phyloP scores from a whole-genome alignment of 345 rosid genomes.

The Erodium maritimum region DNA sequence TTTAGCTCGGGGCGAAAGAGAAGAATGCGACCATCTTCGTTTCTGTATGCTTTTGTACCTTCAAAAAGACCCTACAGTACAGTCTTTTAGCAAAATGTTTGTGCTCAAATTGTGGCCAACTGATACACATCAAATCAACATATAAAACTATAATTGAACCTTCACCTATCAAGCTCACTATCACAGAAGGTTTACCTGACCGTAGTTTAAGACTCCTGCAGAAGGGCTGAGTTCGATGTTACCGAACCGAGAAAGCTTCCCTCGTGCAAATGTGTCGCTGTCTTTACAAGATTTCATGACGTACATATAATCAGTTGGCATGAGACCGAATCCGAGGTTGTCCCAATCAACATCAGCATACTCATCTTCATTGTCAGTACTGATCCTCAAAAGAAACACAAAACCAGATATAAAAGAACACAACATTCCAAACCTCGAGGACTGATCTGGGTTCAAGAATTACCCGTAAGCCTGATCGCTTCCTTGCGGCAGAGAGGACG shows the following conservation, averaged over 20 bases:
- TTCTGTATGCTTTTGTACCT: constrained; percentile 51
- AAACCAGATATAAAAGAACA: background rate
- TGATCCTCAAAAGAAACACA: background rate
- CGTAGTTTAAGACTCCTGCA: constrained; percentile 47
- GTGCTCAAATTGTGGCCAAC: too few species aligned
- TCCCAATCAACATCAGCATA: constrained; percentile 22
- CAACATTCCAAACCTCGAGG: background rate
- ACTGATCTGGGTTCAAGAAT: background rate
- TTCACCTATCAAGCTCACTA: too few species aligned
- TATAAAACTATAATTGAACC: too few species aligned
- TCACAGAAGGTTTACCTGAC: constrained; percentile 24
- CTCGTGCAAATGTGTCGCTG: constrained; percentile 19
- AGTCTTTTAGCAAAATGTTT: background rate
- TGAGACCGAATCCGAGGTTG: constrained; percentile 18
- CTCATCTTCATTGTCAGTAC: constrained; percentile 2
- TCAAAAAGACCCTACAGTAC: constrained; percentile 34
- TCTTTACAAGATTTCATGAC: constrained; percentile 13
- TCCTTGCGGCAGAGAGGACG: background rate
- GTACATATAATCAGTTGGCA: constrained; percentile 27
- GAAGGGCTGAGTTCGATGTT: constrained; percentile 39
- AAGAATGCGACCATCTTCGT: constrained; percentile 31
- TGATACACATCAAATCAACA: too few species aligned
- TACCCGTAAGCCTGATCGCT: background rate
- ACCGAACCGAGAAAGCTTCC: constrained; percentile 24
- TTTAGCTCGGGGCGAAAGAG: constrained; percentile 45